A percentile compares a stretch with the other conserved stretches of the same genome.
These are phyloP conservation scores for Boehmeria nivea DNA, from an alignment of 306 rosid species.

Conservation along the genomic window DNA sequence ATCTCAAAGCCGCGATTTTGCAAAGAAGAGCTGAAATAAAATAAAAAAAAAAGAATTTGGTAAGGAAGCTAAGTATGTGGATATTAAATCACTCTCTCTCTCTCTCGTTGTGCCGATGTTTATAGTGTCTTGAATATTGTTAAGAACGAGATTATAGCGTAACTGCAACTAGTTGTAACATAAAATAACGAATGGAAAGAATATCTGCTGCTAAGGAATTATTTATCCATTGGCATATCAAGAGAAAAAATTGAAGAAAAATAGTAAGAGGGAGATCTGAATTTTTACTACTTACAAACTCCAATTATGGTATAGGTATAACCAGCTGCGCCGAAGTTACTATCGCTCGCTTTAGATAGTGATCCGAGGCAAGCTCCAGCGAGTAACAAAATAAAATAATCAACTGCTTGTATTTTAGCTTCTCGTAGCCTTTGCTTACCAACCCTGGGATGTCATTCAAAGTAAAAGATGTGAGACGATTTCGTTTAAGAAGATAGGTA, in stretches of 20 bases:
- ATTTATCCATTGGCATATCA: too few species aligned
- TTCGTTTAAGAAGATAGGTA: too few species aligned
- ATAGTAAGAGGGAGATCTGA: neutral
- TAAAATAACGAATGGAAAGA: too few species aligned
- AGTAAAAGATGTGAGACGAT: slow-evolving; percentile 21
- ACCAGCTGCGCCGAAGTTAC: slow-evolving; percentile 65
- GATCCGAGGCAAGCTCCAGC: slow-evolving; percentile 98
- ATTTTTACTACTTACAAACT: slow-evolving; percentile 61
- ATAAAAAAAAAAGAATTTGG: too few species aligned
- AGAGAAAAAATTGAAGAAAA: slow-evolving; percentile 1
- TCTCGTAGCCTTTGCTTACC: slow-evolving; percentile 88
- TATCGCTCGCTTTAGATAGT: slow-evolving; percentile 55
- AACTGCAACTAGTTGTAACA: too few species aligned
- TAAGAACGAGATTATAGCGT: too few species aligned
- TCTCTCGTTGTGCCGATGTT: too few species aligned
- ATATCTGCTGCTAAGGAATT: too few species aligned
- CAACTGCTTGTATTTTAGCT: slow-evolving; percentile 75
- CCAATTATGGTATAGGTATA: slow-evolving; percentile 85
- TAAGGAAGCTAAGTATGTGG: slow-evolving; percentile 4
- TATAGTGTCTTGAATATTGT: too few species aligned
- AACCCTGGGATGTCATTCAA: slow-evolving; percentile 41
- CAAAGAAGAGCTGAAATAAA: slow-evolving; percentile 81
- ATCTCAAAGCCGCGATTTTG: slow-evolving; percentile 89
- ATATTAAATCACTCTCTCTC: neutral
- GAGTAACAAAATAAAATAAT: slow-evolving; percentile 81